Conservation (phyloP, 192 early-diverging fungal genomes). For the Coemansia sp. region DNA sequence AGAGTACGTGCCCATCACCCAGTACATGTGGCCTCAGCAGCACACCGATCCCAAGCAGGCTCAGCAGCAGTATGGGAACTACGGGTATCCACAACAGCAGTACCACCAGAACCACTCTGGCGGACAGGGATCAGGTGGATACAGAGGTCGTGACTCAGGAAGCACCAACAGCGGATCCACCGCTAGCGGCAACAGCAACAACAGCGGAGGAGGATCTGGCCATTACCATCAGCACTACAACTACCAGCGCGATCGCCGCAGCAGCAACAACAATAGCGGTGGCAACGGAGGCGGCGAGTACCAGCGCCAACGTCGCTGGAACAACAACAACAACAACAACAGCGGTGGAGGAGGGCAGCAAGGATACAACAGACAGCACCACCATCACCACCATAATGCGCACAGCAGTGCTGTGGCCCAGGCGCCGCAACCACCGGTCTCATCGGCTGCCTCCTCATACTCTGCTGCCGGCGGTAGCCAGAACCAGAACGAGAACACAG, state of each 20-base stretch:
- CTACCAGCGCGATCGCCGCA: conserved; percentile 31
- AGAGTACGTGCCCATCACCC: conserved; percentile 14
- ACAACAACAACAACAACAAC: conserved; percentile 18
- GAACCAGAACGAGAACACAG: not conserved
- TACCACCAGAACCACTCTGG: not conserved
- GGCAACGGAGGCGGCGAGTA: conserved; percentile 19
- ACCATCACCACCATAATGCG: conserved; percentile 13
- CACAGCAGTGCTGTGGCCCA: not conserved
- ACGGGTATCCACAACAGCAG: conserved; percentile 8
- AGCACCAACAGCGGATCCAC: conserved; percentile 5
- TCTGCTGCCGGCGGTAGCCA: not conserved
- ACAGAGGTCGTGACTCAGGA: conserved; percentile 5
- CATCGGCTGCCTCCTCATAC: conserved; percentile 5
- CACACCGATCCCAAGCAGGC: conserved; percentile 4
- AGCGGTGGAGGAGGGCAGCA: conserved; percentile 2
- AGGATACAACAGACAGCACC: conserved; percentile 13
- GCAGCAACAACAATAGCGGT: conserved; percentile 15
- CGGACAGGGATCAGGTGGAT: conserved; percentile 5
- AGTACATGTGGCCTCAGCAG: conserved; percentile 39
- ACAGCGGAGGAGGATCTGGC: conserved; percentile 32
- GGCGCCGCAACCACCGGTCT: not conserved
- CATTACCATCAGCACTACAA: conserved; percentile 28
- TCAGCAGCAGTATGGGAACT: conserved; percentile 11
- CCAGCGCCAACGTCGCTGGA: conserved; percentile 41
- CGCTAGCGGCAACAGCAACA: conserved; percentile 8